phyloP scores from a whole-genome alignment of 2,329 filamentous ascomycete species.

The Calonectria multiphialidica region DNA sequence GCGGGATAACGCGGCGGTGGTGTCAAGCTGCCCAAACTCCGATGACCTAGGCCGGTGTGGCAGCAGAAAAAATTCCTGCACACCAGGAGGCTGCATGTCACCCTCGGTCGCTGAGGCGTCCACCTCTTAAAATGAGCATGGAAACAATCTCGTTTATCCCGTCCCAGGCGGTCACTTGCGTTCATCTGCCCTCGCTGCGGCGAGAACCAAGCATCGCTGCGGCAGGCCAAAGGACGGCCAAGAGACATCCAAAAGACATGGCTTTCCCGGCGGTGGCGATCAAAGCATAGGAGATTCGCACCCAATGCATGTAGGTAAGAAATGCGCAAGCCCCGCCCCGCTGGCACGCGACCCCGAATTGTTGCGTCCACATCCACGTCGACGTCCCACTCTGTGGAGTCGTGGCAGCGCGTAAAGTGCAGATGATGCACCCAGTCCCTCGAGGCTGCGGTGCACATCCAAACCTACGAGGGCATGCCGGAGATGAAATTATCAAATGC shows the following conservation, averaged over 20 bases:
- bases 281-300: not conserved
- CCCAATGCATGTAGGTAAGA: not conserved
- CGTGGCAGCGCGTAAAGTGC: conserved; percentile 31
- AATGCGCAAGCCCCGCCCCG: conserved; percentile 20
- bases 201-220: not conserved
- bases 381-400: conserved; percentile 19
- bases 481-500: not conserved
- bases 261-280: not conserved
- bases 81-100: conserved; percentile 8
- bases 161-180: not conserved
- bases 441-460: not conserved
- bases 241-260: no score
- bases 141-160: not conserved
- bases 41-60: not conserved
- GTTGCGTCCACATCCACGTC: conserved; percentile 16
- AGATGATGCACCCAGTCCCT: conserved; percentile 6
- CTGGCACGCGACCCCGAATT: conserved; percentile 26
- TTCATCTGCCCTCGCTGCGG: not conserved
- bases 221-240: not conserved
- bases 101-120: conserved; percentile 16
- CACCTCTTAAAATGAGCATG: not conserved
- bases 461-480: not conserved
- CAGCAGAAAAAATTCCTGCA: not conserved
- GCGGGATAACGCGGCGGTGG: conserved; percentile 1
- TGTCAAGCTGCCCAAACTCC: not conserved